Evolutionary conservation across 352 stramenopile genomes (phyloP), one percentile per base, ranked within the genome.

Genomic region (Peronosclerospora sorghi): DNA sequence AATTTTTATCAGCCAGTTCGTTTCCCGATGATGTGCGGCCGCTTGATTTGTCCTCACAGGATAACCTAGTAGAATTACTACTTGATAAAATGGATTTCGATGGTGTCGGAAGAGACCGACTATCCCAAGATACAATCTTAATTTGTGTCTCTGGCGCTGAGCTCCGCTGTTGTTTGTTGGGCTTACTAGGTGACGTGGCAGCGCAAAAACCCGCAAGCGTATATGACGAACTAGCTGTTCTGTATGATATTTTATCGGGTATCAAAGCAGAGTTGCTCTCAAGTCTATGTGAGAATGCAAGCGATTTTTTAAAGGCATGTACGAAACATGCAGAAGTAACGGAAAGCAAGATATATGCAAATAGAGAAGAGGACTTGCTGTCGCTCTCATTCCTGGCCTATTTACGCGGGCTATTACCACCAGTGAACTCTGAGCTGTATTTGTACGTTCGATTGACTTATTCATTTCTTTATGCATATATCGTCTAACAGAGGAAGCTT

Each of bases 361-460:
- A n/a, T 9, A 41, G 28, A 32, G 45, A 59, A 35, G 41, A 59
- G 13, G 50, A 58, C n/a, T 43, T 80, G n/a, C 62, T 81, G 27
- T 30, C 54, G 13, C 43, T 88, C 1, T 75, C 75, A 5, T 91
- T 88, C 44, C 52, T 62, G 18, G 60, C 78, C 4, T 91, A 91
- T 26, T 42, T 91, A 32, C 58, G 65, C 9, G 71, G 71, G 8
- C 50, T 91, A 1, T 73, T 67, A 10, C 75, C 73, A 4, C 54
- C 64, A 1, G 73, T 73, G 10, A 62, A 87, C 50, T 85, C 78
- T 15, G 75, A 91, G 41, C 48, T 85, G 8, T 91, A 85, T 52
- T 91, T 91, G 74, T 89, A 72, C 35, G 77, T 85, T 54, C 3
- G 21, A 26, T 26, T 26, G 21, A 7, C 21, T 26, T 3, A 6